Conservation (phyloP, 805 yeast species). For the Blastobotrys mokoenaii region DNA sequence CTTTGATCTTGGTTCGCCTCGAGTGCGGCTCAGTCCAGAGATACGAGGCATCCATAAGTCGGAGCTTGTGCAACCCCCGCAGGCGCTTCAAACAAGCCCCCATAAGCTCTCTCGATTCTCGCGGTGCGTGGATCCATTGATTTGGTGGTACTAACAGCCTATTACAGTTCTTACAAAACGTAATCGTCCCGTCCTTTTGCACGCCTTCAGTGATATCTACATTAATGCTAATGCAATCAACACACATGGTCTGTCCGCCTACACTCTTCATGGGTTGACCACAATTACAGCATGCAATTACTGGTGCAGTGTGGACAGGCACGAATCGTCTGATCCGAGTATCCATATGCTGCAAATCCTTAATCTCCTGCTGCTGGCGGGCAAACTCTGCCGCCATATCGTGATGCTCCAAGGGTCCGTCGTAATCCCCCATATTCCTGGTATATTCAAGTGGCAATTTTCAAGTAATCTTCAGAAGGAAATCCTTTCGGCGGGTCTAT, state of each 20-base stretch:
- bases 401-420: too few species aligned
- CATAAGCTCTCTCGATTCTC: constrained; percentile 80
- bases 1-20: constrained; percentile 80
- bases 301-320: constrained; percentile 45
- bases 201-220: constrained; percentile 88
- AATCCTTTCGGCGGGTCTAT: too few species aligned
- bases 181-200: constrained; percentile 72
- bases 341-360: not conserved
- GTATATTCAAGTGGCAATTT: too few species aligned
- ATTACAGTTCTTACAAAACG: constrained; percentile 95
- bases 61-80: constrained; percentile 75
- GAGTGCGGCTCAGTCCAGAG: constrained; percentile 99
- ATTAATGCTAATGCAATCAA: constrained; percentile 84
- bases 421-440: too few species aligned
- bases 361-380: too few species aligned
- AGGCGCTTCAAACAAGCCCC: constrained; percentile 81
- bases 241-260: constrained; percentile 83
- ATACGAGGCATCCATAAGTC: constrained; percentile 87
- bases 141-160: constrained; percentile 86
- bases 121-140: constrained; percentile 83
- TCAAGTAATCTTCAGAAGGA: too few species aligned
- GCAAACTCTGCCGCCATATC: too few species aligned
- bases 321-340: constrained; percentile 17
- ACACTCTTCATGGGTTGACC: constrained; percentile 95
- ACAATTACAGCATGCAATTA: constrained; percentile 91